Conservation (phyloP, 2,329 filamentous ascomycete genomes). For the Colletotrichum lini region DNA sequence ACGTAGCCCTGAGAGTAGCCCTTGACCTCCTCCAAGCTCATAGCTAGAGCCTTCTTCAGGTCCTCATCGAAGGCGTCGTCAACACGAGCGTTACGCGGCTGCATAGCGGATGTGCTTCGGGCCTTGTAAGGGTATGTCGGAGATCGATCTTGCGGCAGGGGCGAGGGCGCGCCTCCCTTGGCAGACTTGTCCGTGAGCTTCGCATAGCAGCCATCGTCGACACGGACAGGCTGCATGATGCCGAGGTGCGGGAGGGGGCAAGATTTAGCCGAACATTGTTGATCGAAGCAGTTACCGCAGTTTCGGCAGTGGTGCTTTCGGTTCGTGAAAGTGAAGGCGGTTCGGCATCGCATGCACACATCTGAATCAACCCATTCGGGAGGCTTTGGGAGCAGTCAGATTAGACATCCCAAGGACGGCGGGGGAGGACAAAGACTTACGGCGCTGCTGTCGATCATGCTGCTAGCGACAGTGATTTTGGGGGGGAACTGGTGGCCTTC, state of each 20-base stretch:
- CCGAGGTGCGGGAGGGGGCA: constrained; percentile 92
- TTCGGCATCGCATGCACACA: constrained; percentile 98
- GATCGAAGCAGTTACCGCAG: constrained; percentile 97
- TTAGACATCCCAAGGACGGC: neutral
- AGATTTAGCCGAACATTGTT: constrained; percentile 91
- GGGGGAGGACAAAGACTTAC: constrained; percentile 66
- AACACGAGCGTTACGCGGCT: constrained; percentile 88
- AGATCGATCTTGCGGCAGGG: constrained; percentile 56
- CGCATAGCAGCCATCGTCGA: constrained; percentile 95
- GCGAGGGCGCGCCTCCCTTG: constrained; percentile 52
- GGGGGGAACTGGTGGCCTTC: constrained; percentile 95
- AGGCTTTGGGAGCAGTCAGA: constrained; percentile 67
- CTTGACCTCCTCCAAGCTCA: constrained; percentile 96
- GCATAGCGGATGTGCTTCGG: constrained; percentile 79
- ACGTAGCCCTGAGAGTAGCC: constrained; percentile 81
- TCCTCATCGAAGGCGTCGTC: constrained; percentile 96
- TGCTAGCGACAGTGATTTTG: constrained; percentile 88
- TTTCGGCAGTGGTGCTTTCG: constrained; percentile 98
- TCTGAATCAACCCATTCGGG: constrained; percentile 99
- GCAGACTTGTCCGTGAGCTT: constrained; percentile 86
- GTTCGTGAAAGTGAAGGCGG: constrained; percentile 96
- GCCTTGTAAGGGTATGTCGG: constrained; percentile 73
- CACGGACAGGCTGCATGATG: constrained; percentile 90
- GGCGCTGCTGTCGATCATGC: constrained; percentile 97
- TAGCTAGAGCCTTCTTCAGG: constrained; percentile 90